phyloP scores from a whole-genome alignment of 176 grass and related monocot genomes.

The Oryza rufipogon region DNA sequence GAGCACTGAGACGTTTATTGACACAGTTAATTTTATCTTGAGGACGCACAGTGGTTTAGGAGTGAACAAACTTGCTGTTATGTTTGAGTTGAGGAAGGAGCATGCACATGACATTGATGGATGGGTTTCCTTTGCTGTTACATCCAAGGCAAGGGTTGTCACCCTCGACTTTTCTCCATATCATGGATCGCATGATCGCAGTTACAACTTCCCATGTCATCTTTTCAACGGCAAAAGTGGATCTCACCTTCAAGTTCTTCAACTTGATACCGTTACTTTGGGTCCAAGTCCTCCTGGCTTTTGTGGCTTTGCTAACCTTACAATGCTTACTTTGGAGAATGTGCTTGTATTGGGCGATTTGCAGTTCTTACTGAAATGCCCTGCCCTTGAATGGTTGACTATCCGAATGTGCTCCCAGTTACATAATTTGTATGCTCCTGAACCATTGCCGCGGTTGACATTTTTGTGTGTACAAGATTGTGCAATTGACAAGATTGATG shows the following conservation, averaged over 20 bases:
- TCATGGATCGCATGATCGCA: not conserved
- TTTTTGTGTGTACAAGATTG: constrained; percentile 32
- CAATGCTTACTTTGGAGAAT: constrained; percentile 16
- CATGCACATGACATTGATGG: constrained; percentile 28
- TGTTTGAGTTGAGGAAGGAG: constrained; percentile 23
- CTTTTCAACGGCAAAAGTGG: constrained; percentile 21
- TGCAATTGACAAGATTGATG: not conserved
- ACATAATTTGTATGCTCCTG: constrained; percentile 16
- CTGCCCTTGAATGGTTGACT: constrained; percentile 10
- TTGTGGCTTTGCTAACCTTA: constrained; percentile 32
- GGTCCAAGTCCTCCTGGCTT: constrained; percentile 6
- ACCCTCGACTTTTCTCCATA: constrained; percentile 31
- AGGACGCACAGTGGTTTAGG: not conserved
- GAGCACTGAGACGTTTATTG: not conserved
- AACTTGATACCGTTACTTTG: constrained; percentile 12
- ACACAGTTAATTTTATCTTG: not conserved
- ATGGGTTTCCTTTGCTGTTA: constrained; percentile 34
- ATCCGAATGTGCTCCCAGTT: constrained; percentile 5
- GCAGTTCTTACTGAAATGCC: constrained; percentile 15
- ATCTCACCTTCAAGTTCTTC: constrained; percentile 3
- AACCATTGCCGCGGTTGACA: constrained; percentile 16
- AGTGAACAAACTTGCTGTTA: constrained; percentile 11
- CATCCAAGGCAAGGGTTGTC: constrained; percentile 7
- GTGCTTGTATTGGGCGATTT: constrained; percentile 10
- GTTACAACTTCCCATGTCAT: constrained; percentile 5